Evolutionary conservation across 2,329 filamentous ascomycete genomes (phyloP).

Genomic region (Nemania serpens): DNA sequence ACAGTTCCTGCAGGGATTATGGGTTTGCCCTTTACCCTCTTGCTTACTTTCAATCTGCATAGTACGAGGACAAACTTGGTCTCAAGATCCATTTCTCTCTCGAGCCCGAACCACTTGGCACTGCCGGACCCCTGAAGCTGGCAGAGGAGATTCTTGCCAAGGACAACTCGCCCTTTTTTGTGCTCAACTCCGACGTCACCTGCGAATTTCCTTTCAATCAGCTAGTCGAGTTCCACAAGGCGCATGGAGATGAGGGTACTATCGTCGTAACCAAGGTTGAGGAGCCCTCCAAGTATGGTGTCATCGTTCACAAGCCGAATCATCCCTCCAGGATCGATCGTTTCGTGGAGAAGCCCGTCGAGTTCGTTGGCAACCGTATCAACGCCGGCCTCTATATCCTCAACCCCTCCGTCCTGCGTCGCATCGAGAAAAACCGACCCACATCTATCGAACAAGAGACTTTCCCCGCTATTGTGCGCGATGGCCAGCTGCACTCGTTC

Average conservation of each 20-base stretch:
- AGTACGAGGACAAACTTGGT: constrained; percentile 91
- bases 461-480: constrained; percentile 90
- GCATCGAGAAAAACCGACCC: constrained; percentile 87
- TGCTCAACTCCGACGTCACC: constrained; percentile 97
- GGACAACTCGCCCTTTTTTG: constrained; percentile 94
- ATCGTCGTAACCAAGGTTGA: constrained; percentile 99
- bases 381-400: constrained; percentile 98
- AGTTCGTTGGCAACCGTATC: constrained; percentile 98
- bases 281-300: constrained; percentile 98
- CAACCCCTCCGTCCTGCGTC: constrained; percentile 85
- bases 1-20: constrained; percentile 5
- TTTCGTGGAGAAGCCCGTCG: constrained; percentile 98
- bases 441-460: constrained; percentile 99
- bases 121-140: constrained; percentile 92
- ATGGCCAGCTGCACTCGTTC: constrained; percentile 91
- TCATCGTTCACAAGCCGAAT: constrained; percentile 94
- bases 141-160: constrained; percentile 91
- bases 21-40: constrained; percentile 25
- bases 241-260: constrained; percentile 92
- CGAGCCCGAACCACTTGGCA: constrained; percentile 93
- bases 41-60: constrained; percentile 19
- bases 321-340: constrained; percentile 92
- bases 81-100: constrained; percentile 97
- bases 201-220: constrained; percentile 96
- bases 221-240: constrained; percentile 88